phyloP scores from a whole-genome alignment of 78 protist species.

The Pelomyxa schiedti region DNA sequence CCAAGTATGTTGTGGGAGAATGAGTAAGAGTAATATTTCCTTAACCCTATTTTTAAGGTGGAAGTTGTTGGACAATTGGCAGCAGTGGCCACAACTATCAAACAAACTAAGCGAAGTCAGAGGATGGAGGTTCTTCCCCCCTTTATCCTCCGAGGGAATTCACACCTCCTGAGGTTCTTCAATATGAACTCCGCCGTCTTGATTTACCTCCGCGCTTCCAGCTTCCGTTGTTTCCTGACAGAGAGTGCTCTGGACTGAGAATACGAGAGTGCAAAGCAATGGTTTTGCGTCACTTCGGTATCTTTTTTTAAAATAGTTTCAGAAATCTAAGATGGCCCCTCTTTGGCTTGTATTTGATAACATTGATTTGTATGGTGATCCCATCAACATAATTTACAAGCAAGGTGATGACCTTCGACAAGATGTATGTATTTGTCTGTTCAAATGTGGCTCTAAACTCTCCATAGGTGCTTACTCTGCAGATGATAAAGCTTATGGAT shows the following conservation, averaged over 20 bases:
- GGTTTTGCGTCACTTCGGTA: background rate
- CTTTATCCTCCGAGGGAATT: no score
- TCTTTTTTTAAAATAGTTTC: background rate
- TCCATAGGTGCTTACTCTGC: constrained; percentile 85
- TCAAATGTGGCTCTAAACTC: no score
- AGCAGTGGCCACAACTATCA: background rate
- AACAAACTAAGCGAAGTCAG: background rate
- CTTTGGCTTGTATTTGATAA: constrained; percentile 71
- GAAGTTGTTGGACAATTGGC: no score
- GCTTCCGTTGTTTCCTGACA: background rate
- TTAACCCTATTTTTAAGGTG: background rate
- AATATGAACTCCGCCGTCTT: background rate
- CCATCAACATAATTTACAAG: constrained; percentile 38
- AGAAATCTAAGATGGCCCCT: constrained; percentile 22
- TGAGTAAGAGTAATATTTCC: background rate
- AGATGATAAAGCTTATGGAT: constrained; percentile 81
- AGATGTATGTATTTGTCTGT: no score
- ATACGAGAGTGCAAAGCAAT: background rate
- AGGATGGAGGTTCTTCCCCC: background rate
- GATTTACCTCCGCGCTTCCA: background rate
- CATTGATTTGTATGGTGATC: constrained; percentile 37
- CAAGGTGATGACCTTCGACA: constrained; percentile 87
- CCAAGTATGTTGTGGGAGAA: no score
- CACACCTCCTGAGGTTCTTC: background rate
- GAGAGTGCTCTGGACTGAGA: background rate